A percentile compares a stretch with the other conserved stretches of the same genome.
phyloP scores from a whole-genome alignment of 768 basidiomycete species.

The Russula sp. region DNA sequence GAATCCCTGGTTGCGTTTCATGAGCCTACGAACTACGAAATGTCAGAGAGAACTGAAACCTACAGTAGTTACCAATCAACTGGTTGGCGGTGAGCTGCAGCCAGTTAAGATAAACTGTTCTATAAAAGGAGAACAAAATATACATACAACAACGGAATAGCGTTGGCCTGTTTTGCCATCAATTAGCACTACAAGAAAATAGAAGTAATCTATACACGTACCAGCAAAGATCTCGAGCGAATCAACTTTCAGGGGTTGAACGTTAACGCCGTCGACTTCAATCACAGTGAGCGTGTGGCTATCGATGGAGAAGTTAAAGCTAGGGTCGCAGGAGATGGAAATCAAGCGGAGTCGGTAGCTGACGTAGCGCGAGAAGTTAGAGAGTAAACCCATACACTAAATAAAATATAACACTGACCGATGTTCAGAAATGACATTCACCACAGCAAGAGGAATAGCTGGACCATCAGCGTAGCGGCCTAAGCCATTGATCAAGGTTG shows the following conservation, averaged over 20 bases:
- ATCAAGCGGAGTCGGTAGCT: slow-evolving; percentile 58
- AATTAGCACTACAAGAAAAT: neutral
- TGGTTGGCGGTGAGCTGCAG: slow-evolving; percentile 30
- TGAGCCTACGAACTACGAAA: slow-evolving; percentile 29
- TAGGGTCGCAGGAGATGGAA: slow-evolving; percentile 47
- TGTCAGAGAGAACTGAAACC: neutral
- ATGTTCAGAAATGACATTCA: slow-evolving; percentile 42
- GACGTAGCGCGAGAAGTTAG: slow-evolving; percentile 17
- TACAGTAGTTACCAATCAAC: slow-evolving; percentile 26
- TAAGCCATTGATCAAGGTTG: slow-evolving; percentile 52
- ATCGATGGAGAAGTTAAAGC: slow-evolving; percentile 34
- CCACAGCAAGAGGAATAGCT: slow-evolving; percentile 41
- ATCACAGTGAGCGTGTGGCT: slow-evolving; percentile 35
- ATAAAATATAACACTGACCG: slow-evolving; percentile 21
- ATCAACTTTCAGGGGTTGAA: slow-evolving; percentile 32
- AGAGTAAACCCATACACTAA: neutral
- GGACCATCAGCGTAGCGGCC: slow-evolving; percentile 48
- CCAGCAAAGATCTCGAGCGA: slow-evolving; percentile 32
- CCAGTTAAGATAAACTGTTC: neutral
- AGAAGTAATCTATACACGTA: slow-evolving; percentile 11
- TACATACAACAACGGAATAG: slow-evolving; percentile 34
- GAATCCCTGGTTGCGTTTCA: slow-evolving; percentile 15
- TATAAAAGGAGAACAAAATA: neutral
- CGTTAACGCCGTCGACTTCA: slow-evolving; percentile 33
- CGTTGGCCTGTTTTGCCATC: slow-evolving; percentile 27